phyloP scores from a whole-genome alignment of 495 filamentous ascomycete species.

The Chaetomidium leptoderma region DNA sequence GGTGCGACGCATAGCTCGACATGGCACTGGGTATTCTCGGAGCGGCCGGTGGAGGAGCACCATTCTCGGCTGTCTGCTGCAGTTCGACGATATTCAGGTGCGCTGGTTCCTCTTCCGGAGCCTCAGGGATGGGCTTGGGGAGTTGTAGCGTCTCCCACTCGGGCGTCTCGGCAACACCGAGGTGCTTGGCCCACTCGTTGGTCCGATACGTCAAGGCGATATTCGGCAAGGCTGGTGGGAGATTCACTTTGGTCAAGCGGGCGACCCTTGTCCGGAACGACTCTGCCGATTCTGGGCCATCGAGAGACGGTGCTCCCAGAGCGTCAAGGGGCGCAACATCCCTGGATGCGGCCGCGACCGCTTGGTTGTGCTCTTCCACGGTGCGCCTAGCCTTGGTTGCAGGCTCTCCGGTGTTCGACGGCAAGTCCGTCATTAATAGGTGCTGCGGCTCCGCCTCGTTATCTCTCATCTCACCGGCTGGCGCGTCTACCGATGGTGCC shows the following conservation, averaged over 20 bases:
- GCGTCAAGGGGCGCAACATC: slow-evolving; percentile 21
- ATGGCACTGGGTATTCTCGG: slow-evolving; percentile 34
- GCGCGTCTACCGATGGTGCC: not conserved
- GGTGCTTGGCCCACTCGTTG: slow-evolving; percentile 95
- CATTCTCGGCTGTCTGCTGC: slow-evolving; percentile 62
- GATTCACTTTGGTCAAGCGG: slow-evolving; percentile 46
- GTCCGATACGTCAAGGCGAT: slow-evolving; percentile 80
- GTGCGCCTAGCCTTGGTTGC: not conserved
- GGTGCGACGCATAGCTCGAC: slow-evolving; percentile 25
- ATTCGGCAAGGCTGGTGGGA: slow-evolving; percentile 58
- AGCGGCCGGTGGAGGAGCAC: slow-evolving; percentile 36
- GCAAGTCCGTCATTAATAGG: not conserved
- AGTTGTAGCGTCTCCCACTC: slow-evolving; percentile 59
- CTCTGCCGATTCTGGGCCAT: slow-evolving; percentile 29
- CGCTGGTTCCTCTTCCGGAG: slow-evolving; percentile 48
- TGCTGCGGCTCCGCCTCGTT: not conserved
- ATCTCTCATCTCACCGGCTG: not conserved
- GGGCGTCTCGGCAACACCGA: slow-evolving; percentile 70
- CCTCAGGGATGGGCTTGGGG: slow-evolving; percentile 16
- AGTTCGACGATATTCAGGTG: slow-evolving; percentile 63
- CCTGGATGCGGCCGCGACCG: not conserved
- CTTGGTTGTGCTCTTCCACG: not conserved
- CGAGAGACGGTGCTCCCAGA: too few relatives aligned
- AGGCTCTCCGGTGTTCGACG: not conserved
- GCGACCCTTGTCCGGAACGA: slow-evolving; percentile 31